Evolutionary conservation across 2,329 filamentous ascomycete genomes (phyloP).

Genomic region (Xylaria hypoxylon): DNA sequence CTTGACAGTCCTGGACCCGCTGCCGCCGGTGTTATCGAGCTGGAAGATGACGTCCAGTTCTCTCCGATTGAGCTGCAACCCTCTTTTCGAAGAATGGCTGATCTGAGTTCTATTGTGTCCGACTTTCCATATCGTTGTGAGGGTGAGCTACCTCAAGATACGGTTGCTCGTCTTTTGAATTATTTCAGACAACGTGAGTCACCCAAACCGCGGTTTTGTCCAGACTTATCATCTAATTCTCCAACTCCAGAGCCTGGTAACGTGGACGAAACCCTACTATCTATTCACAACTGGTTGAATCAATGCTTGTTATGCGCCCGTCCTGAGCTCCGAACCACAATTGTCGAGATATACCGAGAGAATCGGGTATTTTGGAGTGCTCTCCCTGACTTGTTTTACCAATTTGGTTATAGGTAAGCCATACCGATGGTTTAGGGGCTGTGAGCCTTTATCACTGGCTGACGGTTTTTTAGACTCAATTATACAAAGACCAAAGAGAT

Average conservation of each 20-base stretch:
- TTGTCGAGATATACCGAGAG: conserved; percentile 58
- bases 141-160: conserved; percentile 46
- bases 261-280: conserved; percentile 59
- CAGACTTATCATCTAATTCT: conserved; percentile 34
- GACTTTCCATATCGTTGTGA: conserved; percentile 50
- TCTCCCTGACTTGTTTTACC: conserved; percentile 63
- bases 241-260: conserved; percentile 53
- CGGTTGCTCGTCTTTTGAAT: conserved; percentile 44
- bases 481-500: conserved; percentile 45
- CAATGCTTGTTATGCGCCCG: conserved; percentile 59
- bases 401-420: conserved; percentile 58
- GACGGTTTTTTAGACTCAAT: conserved; percentile 41
- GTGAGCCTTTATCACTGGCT: conserved; percentile 8
- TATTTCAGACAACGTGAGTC: conserved; percentile 49
- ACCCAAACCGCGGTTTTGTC: background rate
- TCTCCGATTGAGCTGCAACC: conserved; percentile 52
- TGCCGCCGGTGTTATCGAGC: conserved; percentile 55
- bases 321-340: conserved; percentile 50
- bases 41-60: conserved; percentile 49
- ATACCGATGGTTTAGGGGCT: background rate
- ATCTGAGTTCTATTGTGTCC: conserved; percentile 43
- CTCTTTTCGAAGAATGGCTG: conserved; percentile 34
- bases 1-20: conserved; percentile 60
- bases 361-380: conserved; percentile 64
- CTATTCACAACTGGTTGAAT: conserved; percentile 64